Evolutionary conservation across 176 grass and related monocot genomes (phyloP).

Genomic region (Triticum monococcum): DNA sequence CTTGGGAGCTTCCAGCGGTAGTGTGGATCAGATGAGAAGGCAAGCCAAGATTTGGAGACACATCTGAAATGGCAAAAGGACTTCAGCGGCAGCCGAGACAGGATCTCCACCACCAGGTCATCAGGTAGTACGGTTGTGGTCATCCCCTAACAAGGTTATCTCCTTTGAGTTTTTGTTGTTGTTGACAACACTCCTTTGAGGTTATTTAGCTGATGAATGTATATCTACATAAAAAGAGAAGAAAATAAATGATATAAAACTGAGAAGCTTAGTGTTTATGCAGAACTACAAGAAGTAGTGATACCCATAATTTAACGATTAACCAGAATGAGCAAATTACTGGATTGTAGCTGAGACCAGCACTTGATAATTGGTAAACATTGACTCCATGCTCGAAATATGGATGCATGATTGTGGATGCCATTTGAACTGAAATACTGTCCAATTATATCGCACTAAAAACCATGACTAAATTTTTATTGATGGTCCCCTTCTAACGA

Average conservation of each 20-base stretch:
- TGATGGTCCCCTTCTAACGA: not conserved
- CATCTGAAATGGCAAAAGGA: constrained; percentile 29
- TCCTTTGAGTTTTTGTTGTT: no score
- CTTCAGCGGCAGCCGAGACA: constrained; percentile 35
- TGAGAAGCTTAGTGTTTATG: not conserved
- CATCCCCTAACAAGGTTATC: not conserved
- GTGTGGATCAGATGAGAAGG: constrained; percentile 30
- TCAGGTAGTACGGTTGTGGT: not conserved
- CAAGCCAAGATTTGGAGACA: constrained; percentile 43
- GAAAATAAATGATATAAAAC: not conserved
- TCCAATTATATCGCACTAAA: not conserved
- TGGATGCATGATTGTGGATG: no score
- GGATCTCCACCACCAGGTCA: constrained; percentile 30
- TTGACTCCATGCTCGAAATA: no score
- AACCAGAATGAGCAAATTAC: not conserved
- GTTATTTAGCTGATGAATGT: no score
- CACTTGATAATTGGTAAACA: no score
- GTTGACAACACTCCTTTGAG: no score
- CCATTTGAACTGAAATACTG: not conserved
- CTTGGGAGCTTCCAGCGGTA: constrained; percentile 19
- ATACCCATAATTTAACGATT: no score
- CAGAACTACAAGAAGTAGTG: no score
- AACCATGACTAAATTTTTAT: not conserved
- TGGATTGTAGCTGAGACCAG: no score
- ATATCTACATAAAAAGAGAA: not conserved